Evolutionary conservation across 805 yeast species (phyloP), one percentile per base, ranked within the genome.

Genomic region (Wickerhamomyces sydowiorum): DNA sequence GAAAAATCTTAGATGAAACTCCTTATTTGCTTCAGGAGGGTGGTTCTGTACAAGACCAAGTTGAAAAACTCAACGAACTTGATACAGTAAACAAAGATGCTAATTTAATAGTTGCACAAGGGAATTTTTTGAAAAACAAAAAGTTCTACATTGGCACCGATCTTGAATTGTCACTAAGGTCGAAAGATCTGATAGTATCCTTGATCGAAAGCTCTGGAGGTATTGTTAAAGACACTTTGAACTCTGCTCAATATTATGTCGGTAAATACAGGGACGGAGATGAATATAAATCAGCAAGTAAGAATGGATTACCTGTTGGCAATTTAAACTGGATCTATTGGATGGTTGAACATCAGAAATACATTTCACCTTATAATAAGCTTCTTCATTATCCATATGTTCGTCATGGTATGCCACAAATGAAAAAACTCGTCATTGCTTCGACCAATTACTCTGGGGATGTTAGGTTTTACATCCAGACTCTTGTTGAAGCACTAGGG

Each of bases 391-490:
- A 80, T 53, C 98, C 98, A 0, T 66, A 70, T 6, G 66, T 67
- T 27, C 57, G 60, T 19, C 66, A 59, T 1, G 79, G 79, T 0
- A 51, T 87, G 2, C 66, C 73, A 2, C 78, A 70, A 5, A 75
- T 84, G 68, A 63, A 65, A 14, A 70, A 73, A n/a, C 59, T 78
- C 30, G 64, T 70, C 4, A 74, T 88, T 10, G 72, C 88, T 9
- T 75, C 86, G 3, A 82, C 96, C 0, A 87, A 88, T 53, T 89
- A 86, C 56, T 75, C 84, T 19, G 97, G 97, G 0, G 93, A 85
- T 54, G 85, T 95, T 1, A 66, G 99, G 34, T 65, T 68, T 30
- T 91, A 87, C 52, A 62, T 93, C 28, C 78, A 80, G 41, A 70
- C 70, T 37, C 65, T 91, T 12, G 76, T 84, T 3, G 67, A 68